Percentiles rank a stretch among this genome's conserved stretches.
Conservation (phyloP, 139 green algal species). For the Monoraphidium neglectum region DNA sequence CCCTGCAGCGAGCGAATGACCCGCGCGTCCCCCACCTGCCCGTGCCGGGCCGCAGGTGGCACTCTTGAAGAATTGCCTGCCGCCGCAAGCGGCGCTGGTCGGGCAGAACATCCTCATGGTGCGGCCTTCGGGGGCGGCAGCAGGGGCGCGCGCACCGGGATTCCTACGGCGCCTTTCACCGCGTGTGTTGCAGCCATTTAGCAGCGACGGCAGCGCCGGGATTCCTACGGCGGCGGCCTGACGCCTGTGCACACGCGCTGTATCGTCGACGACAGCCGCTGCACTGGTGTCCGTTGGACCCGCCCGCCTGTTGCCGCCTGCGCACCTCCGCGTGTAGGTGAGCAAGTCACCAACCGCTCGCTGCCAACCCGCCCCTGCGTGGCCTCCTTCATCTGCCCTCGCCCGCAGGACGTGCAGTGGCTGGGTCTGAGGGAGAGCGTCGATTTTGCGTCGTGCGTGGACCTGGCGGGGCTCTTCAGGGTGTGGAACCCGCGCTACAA, state of each 20-base stretch:
- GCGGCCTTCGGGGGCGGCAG: too few species aligned
- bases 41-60: too few species aligned
- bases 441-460: slow-evolving; percentile 78
- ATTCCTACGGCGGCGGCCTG: too few species aligned
- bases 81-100: slow-evolving; percentile 68
- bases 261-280: too few species aligned
- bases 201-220: too few species aligned
- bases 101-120: slow-evolving; percentile 80
- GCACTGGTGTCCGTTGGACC: too few species aligned
- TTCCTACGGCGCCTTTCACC: too few species aligned
- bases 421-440: slow-evolving; percentile 77
- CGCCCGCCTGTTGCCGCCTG: background rate
- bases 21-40: too few species aligned
- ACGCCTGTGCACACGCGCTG: too few species aligned
- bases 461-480: slow-evolving; percentile 83
- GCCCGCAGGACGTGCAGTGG: slow-evolving; percentile 83
- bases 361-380: background rate
- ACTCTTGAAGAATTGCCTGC: slow-evolving; percentile 58
- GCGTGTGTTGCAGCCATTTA: too few species aligned
- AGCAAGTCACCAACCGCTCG: background rate
- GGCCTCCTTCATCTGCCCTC: too few species aligned
- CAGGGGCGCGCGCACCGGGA: too few species aligned
- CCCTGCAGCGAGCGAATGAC: slow-evolving; percentile 8
- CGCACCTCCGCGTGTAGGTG: background rate
- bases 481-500: slow-evolving; percentile 85